These are phyloP conservation scores for Imleria badia DNA, from an alignment of 768 basidiomycete genomes.

Conservation along the genomic window DNA sequence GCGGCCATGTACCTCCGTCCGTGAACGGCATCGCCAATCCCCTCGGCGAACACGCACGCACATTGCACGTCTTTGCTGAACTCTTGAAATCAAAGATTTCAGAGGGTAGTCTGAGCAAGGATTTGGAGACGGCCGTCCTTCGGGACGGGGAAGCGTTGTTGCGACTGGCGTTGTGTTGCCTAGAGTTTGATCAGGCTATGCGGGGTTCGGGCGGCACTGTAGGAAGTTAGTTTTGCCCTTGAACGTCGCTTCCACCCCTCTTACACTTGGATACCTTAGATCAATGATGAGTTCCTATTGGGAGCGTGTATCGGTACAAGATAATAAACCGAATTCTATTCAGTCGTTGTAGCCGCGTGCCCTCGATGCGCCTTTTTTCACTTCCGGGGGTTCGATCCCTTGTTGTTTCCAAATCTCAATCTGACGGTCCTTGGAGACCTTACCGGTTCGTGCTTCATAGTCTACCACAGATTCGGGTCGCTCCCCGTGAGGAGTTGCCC, in stretches of 20 bases:
- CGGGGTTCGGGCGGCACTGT: conserved; percentile 3
- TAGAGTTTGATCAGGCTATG: conserved; percentile 21
- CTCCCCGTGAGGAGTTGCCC: conserved; percentile 81
- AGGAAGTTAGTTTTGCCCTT: conserved; percentile 4
- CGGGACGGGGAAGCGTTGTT: conserved; percentile 23
- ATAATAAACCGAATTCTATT: conserved; percentile 12
- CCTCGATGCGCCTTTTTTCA: conserved; percentile 33
- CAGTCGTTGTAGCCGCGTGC: conserved; percentile 64
- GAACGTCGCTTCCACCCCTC: neutral
- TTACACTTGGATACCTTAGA: conserved; percentile 1
- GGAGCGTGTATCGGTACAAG: conserved; percentile 5
- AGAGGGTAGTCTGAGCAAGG: conserved; percentile 11
- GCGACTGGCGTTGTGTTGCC: conserved; percentile 18
- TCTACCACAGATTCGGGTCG: conserved; percentile 72
- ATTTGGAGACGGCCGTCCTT: conserved; percentile 21
- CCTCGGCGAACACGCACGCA: conserved; percentile 7
- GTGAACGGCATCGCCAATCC: neutral
- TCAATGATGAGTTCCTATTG: neutral
- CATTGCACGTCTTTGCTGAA: conserved; percentile 17
- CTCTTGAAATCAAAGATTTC: conserved; percentile 9
- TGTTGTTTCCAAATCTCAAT: conserved; percentile 69
- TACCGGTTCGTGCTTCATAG: conserved; percentile 63
- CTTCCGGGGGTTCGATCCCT: conserved; percentile 46
- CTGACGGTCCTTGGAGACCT: conserved; percentile 71
- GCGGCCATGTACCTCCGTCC: neutral